Evolutionary conservation across 441 rosid species (phyloP).

Genomic region (Arabidopsis lyrata): DNA sequence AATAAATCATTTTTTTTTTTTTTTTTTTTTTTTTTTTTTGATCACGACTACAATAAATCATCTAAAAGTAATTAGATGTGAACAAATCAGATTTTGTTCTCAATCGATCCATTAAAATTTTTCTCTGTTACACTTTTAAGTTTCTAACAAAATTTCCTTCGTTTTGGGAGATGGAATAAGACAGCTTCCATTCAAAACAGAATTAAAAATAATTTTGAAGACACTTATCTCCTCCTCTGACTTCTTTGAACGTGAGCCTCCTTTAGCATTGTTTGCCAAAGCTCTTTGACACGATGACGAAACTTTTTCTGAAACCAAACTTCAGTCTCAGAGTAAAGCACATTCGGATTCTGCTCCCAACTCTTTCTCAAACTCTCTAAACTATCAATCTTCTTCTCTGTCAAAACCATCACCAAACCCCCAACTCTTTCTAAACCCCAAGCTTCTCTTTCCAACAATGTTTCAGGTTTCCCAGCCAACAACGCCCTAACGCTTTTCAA

Average conservation of each 20-base stretch:
- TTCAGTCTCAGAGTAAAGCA: constrained; percentile 59
- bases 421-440: constrained; percentile 71
- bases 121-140: no score
- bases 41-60: no score
- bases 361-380: constrained; percentile 55
- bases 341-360: constrained; percentile 61
- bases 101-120: no score
- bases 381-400: constrained; percentile 54
- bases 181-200: not conserved
- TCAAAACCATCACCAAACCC: constrained; percentile 59
- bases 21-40: no score
- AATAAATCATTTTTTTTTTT: no score
- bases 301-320: constrained; percentile 80
- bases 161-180: not conserved
- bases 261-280: constrained; percentile 70
- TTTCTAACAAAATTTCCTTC: not conserved
- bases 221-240: not conserved
- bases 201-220: not conserved
- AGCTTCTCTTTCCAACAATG: constrained; percentile 64
- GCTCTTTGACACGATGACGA: constrained; percentile 51
- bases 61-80: no score
- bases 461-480: constrained; percentile 68
- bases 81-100: no score
- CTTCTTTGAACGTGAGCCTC: constrained; percentile 52
- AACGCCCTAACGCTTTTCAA: constrained; percentile 50